Evolutionary conservation across 768 basidiomycete genomes (phyloP).

Genomic region (Clathrus columnatus): DNA sequence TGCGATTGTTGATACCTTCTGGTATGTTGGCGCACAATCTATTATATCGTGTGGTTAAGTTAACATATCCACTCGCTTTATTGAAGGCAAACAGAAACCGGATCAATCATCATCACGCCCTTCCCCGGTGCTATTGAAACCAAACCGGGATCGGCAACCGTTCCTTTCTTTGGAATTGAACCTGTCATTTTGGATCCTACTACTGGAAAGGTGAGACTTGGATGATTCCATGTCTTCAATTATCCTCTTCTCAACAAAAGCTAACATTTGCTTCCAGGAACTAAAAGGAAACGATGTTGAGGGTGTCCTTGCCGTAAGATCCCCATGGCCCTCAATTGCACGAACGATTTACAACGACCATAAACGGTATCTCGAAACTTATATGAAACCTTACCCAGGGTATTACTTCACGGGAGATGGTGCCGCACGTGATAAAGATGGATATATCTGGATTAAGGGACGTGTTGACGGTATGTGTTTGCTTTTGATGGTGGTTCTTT

Average conservation of each 20-base stretch:
- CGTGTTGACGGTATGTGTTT: conserved; percentile 75
- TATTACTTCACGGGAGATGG: conserved; percentile 97
- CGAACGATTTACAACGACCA: conserved; percentile 90
- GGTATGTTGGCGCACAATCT: conserved; percentile 31
- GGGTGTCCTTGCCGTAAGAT: conserved; percentile 79
- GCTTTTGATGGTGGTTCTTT: background rate
- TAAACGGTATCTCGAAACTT: conserved; percentile 62
- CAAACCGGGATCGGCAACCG: conserved; percentile 93
- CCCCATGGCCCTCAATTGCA: conserved; percentile 94
- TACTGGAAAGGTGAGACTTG: conserved; percentile 51
- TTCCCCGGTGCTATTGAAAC: conserved; percentile 94
- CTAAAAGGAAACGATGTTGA: conserved; percentile 78
- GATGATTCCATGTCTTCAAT: background rate
- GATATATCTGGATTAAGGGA: conserved; percentile 99
- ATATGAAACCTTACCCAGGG: conserved; percentile 84
- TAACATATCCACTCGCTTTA: conserved; percentile 8
- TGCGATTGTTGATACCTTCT: conserved; percentile 91
- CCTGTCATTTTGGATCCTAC: conserved; percentile 79
- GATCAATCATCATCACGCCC: conserved; percentile 89
- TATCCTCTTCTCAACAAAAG: background rate
- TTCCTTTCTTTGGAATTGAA: conserved; percentile 96
- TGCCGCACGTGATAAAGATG: conserved; percentile 86
- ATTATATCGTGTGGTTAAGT: conserved; percentile 13
- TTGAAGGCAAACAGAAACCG: conserved; percentile 93
- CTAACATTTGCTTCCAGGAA: conserved; percentile 29